Evolutionary conservation across 345 rosid species (phyloP).

Genomic region (Salix arbutifolia): DNA sequence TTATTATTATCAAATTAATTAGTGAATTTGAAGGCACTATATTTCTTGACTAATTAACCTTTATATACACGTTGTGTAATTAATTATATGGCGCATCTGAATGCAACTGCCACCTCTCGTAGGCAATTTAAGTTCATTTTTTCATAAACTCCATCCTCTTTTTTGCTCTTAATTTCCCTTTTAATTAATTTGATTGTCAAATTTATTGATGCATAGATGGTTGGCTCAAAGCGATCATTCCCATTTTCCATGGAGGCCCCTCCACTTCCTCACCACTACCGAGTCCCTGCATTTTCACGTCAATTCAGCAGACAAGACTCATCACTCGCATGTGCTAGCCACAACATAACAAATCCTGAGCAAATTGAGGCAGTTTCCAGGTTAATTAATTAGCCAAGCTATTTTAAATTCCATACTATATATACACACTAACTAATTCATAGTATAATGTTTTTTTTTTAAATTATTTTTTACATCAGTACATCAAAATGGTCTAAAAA

Average conservation of each 20-base stretch:
- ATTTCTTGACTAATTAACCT: neutral
- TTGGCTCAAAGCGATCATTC: constrained; percentile 39
- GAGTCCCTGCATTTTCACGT: constrained; percentile 12
- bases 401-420: neutral
- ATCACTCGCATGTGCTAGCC: constrained; percentile 16
- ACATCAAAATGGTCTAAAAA: too few species aligned
- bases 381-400: constrained; percentile 17
- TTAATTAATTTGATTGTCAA: neutral
- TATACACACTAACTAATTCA: too few species aligned
- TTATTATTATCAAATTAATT: too few species aligned
- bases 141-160: neutral
- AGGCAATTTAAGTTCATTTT: neutral
- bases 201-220: constrained; percentile 24
- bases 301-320: constrained; percentile 13
- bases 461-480: too few species aligned
- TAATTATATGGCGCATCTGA: too few species aligned
- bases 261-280: constrained; percentile 17
- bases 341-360: constrained; percentile 17
- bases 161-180: neutral
- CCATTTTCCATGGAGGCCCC: constrained; percentile 29
- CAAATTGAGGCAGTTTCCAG: constrained; percentile 26
- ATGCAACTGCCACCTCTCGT: too few species aligned
- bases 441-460: too few species aligned
- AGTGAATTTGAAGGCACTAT: neutral
- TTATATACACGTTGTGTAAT: too few species aligned